A percentile compares a stretch with the other conserved stretches of the same genome.
Conservation (phyloP, 2,329 filamentous ascomycete species). For the Diaporthe sp. region DNA sequence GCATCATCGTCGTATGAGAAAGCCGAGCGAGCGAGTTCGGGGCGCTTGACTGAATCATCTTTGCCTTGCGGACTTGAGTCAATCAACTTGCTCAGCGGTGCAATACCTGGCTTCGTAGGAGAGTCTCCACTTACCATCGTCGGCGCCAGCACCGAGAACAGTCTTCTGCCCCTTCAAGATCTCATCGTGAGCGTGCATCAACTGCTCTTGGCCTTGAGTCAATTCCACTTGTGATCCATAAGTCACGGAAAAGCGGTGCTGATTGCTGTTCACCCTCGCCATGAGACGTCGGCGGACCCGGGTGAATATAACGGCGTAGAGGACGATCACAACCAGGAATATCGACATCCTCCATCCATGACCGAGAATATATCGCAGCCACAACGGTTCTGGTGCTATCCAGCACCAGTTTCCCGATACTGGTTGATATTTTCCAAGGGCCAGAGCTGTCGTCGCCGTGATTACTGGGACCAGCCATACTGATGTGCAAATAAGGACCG, state of each 20-base stretch:
- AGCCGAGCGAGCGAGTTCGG: slow-evolving; percentile 10
- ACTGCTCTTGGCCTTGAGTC: slow-evolving; percentile 15
- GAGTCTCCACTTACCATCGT: slow-evolving; percentile 1
- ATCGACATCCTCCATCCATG: slow-evolving; percentile 37
- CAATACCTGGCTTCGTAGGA: neutral
- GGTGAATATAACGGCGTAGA: slow-evolving; percentile 27
- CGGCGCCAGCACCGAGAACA: neutral
- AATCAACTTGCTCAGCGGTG: neutral
- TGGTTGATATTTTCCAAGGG: slow-evolving; percentile 29
- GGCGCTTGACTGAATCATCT: neutral
- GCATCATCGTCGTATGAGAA: slow-evolving; percentile 23
- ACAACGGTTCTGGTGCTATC: slow-evolving; percentile 33
- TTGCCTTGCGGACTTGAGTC: neutral
- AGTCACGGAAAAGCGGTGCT: slow-evolving; percentile 12
- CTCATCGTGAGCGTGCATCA: slow-evolving; percentile 21
- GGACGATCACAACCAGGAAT: neutral
- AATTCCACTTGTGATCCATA: slow-evolving; percentile 11
- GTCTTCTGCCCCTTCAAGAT: slow-evolving; percentile 2
- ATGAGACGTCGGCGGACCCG: slow-evolving; percentile 21
- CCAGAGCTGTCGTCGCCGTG: slow-evolving; percentile 36
- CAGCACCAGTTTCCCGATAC: slow-evolving; percentile 41
- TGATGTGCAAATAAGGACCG: slow-evolving; percentile 6
- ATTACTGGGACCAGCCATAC: slow-evolving; percentile 30
- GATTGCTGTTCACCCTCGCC: slow-evolving; percentile 30
- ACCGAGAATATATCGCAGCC: slow-evolving; percentile 38